These are phyloP conservation scores for Rosa lucieae DNA, from an alignment of 306 rosid species.

Conservation along the genomic window DNA sequence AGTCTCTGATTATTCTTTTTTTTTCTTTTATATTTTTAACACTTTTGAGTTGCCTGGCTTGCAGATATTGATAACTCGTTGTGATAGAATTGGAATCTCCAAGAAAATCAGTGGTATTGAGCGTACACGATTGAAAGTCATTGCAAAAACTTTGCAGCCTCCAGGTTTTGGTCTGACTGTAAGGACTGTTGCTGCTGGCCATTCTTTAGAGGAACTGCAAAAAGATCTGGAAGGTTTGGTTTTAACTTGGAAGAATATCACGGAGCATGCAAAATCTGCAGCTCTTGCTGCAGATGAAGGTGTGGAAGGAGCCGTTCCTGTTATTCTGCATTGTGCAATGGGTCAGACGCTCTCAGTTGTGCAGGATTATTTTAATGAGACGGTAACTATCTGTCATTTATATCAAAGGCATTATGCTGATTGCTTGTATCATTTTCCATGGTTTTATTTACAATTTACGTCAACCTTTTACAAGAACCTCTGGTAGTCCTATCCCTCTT, in stretches of 20 bases:
- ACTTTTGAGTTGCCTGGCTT: slow-evolving; percentile 35
- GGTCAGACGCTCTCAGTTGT: slow-evolving; percentile 97
- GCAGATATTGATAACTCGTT: slow-evolving; percentile 71
- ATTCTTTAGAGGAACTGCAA: slow-evolving; percentile 82
- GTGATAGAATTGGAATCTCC: slow-evolving; percentile 81
- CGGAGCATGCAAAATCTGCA: slow-evolving; percentile 84
- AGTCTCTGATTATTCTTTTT: not conserved
- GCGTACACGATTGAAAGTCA: slow-evolving; percentile 87
- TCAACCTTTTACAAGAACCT: not conserved
- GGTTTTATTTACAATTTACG: not conserved
- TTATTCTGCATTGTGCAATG: slow-evolving; percentile 85
- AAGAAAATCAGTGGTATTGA: slow-evolving; percentile 75
- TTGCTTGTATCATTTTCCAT: not conserved
- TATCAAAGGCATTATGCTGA: slow-evolving; percentile 1
- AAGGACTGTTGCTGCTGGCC: slow-evolving; percentile 95
- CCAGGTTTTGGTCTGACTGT: slow-evolving; percentile 93
- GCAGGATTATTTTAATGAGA: slow-evolving; percentile 89
- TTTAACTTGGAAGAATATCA: slow-evolving; percentile 81
- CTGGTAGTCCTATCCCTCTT: slow-evolving; percentile 10
- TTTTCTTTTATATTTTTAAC: slow-evolving; percentile 23
- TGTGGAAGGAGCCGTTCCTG: slow-evolving; percentile 90
- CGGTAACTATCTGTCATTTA: slow-evolving; percentile 43
- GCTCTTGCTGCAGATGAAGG: slow-evolving; percentile 99
- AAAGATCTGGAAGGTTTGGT: slow-evolving; percentile 84
- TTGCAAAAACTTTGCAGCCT: slow-evolving; percentile 95